phyloP scores from a whole-genome alignment of 371 early-diverging fungal species.

The Mucor circinelloides region DNA sequence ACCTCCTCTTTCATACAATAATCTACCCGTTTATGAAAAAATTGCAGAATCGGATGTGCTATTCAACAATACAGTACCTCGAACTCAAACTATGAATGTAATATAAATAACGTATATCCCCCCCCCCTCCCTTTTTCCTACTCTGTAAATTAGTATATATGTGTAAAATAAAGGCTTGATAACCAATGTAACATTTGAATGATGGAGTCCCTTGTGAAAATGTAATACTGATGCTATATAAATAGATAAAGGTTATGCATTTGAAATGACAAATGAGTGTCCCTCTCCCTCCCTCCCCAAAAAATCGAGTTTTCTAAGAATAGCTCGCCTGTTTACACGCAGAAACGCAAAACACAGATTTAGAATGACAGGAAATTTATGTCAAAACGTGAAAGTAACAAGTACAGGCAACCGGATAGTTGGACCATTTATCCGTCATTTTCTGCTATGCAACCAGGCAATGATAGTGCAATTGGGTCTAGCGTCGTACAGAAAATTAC shows the following conservation, averaged over 20 bases:
- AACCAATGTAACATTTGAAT: background rate
- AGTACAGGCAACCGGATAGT: background rate
- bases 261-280: background rate
- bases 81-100: background rate
- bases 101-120: background rate
- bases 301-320: background rate
- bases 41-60: background rate
- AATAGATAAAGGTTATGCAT: background rate
- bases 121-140: background rate
- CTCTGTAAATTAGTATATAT: background rate
- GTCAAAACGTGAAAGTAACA: background rate
- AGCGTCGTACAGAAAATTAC: background rate
- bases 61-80: background rate
- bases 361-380: background rate
- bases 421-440: background rate
- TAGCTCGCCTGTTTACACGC: background rate
- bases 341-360: background rate
- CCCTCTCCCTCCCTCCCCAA: background rate
- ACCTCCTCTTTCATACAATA: background rate
- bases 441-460: background rate
- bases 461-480: background rate
- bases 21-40: background rate
- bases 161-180: background rate
- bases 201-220: background rate
- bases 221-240: background rate